Conservation (phyloP, 2,329 filamentous ascomycete species). For the Colletotrichum sp. region DNA sequence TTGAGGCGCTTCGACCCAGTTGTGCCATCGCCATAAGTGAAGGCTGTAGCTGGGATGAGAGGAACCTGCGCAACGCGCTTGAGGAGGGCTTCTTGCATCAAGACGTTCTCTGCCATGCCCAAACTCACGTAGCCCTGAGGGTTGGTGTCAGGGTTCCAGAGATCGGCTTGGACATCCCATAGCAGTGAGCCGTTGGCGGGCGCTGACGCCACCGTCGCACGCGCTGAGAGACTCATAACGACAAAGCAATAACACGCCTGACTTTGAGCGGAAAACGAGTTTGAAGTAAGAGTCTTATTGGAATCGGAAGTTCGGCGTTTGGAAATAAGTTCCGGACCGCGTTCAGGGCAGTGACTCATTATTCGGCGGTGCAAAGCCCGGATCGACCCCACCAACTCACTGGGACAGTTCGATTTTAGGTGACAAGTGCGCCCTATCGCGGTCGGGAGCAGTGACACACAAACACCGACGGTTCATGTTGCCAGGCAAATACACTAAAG, state of each 20-base stretch:
- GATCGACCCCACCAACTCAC: neutral
- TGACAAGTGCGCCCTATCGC: neutral
- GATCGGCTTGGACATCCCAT: conserved; percentile 49
- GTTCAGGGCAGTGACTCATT: neutral
- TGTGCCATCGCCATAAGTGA: neutral
- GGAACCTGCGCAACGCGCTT: neutral
- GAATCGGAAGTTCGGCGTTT: neutral
- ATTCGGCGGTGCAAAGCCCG: neutral
- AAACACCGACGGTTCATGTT: neutral
- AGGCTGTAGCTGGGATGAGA: neutral
- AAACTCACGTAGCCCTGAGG: conserved; percentile 52
- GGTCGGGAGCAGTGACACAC: neutral
- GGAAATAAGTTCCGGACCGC: neutral
- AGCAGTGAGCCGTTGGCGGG: conserved; percentile 30
- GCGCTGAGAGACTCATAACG: conserved; percentile 28
- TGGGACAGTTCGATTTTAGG: neutral
- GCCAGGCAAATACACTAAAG: neutral
- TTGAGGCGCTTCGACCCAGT: neutral
- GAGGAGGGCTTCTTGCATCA: conserved; percentile 50
- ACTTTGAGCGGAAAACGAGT: neutral
- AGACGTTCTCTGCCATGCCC: conserved; percentile 55
- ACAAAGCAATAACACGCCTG: neutral
- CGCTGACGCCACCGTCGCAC: conserved; percentile 30
- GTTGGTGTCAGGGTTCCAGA: conserved; percentile 45
- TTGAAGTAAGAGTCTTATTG: neutral